These are phyloP conservation scores for Penicillium verhagenii DNA, from an alignment of 495 filamentous ascomycete species.

Conservation along the genomic window DNA sequence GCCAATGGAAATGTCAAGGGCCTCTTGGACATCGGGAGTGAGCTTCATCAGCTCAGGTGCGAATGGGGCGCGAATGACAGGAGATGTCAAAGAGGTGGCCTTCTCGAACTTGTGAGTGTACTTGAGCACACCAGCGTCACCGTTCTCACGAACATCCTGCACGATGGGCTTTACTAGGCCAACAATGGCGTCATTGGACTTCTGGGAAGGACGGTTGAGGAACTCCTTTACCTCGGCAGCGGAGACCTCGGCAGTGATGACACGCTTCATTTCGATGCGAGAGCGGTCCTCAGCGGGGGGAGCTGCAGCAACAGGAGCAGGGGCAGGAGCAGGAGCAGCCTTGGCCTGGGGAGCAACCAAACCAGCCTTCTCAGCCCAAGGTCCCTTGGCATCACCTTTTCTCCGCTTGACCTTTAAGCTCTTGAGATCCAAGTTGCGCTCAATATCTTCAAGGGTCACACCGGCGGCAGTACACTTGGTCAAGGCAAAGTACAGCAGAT, in stretches of 20 bases:
- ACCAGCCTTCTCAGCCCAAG: constrained; percentile 80
- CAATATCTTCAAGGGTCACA: constrained; percentile 82
- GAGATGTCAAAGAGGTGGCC: constrained; percentile 83
- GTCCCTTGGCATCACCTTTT: constrained; percentile 88
- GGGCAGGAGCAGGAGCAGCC: constrained; percentile 41
- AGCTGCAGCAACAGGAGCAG: constrained; percentile 41
- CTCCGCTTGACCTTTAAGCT: constrained; percentile 88
- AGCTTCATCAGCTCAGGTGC: constrained; percentile 80
- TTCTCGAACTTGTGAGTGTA: constrained; percentile 98
- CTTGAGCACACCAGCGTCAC: constrained; percentile 81
- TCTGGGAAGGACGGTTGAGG: constrained; percentile 86
- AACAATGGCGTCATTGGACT: constrained; percentile 86
- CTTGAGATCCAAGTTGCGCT: constrained; percentile 90
- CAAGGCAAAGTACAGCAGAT: constrained; percentile 92
- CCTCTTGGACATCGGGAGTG: constrained; percentile 73
- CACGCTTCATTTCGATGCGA: constrained; percentile 79
- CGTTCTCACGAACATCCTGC: constrained; percentile 72
- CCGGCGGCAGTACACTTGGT: constrained; percentile 82
- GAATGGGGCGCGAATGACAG: constrained; percentile 86
- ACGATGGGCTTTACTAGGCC: constrained; percentile 88
- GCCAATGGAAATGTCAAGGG: constrained; percentile 89
- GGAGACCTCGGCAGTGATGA: constrained; percentile 62
- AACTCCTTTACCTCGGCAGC: constrained; percentile 61
- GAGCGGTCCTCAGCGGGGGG: constrained; percentile 52
- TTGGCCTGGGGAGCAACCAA: constrained; percentile 44